These are phyloP conservation scores for Heliophila coronopifolia DNA, from an alignment of 441 rosid genomes.

Conservation along the genomic window DNA sequence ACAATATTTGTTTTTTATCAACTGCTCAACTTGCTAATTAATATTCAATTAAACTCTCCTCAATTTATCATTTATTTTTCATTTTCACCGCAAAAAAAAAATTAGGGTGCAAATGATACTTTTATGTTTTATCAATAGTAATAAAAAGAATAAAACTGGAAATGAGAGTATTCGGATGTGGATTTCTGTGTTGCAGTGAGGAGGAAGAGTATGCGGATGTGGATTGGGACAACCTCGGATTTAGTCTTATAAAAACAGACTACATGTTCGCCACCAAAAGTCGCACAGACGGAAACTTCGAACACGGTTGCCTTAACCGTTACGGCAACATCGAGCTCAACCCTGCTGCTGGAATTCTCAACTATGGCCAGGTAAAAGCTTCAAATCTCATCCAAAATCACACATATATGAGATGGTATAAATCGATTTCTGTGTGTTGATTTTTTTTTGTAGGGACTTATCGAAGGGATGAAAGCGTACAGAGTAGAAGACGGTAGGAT, in stretches of 20 bases:
- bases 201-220: constrained; percentile 36
- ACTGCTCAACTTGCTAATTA: no score
- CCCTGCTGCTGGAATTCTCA: constrained; percentile 70
- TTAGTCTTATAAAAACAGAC: constrained; percentile 37
- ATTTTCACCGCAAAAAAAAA: constrained; percentile 8
- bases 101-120: no score
- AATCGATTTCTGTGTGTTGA: not conserved
- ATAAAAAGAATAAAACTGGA: not conserved
- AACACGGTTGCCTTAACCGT: constrained; percentile 42
- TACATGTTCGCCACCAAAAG: constrained; percentile 41
- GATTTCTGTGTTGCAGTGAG: constrained; percentile 16
- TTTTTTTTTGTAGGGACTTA: constrained; percentile 37
- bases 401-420: not conserved
- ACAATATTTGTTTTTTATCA: no score
- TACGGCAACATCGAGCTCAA: constrained; percentile 50
- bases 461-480: constrained; percentile 55
- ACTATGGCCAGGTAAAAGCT: constrained; percentile 67
- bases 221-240: constrained; percentile 49
- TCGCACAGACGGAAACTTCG: constrained; percentile 37
- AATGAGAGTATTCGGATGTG: no score
- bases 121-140: no score
- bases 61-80: constrained; percentile 8
- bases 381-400: not conserved
- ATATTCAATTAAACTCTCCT: no score
- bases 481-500: constrained; percentile 42